Evolutionary conservation across 106 monocot genomes (phyloP), one percentile per base, ranked within the genome.

Genomic region (Dactylorhiza incarnata): DNA sequence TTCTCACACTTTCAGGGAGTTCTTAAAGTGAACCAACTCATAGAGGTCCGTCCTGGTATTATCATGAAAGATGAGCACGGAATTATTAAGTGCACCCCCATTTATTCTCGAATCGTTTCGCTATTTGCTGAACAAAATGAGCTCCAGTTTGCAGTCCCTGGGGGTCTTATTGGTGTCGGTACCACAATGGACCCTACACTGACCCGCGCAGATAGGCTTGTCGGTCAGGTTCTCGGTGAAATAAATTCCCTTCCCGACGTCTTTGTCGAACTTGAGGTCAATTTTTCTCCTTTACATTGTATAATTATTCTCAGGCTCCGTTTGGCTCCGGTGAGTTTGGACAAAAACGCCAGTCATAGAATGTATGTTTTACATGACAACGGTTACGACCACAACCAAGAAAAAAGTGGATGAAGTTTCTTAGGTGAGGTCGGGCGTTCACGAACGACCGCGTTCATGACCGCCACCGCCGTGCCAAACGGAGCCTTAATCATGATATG

Each of bases 181-280:
- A 93, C 95, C 47, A 93, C 95, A 26, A 96, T 96, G 95, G 95
- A 96, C 53, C 95, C 95, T 13, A 93, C 93, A 4, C 72, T 96
- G 59, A 96, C 95, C 44, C 83, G 93, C 23, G 93, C 93, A 44
- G 95, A 96, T 83, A 88, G 87, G 71, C 79, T 96, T 48, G 95
- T 96, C 3, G 95, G 95, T 50, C 95, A 96, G 85, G 93, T 96
- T 77, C 95, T 96, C 68, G 95, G 95, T 9, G 88, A 90, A 87
- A 87, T 93, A 74, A 93, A 93, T 26, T 89, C 95, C 2, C 82
- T 96, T 14, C 95, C 95, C 77, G 95, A 96, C 53, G 88, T 93
- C 17, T 96, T 87, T 85, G 87, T 89, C 13, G 95, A 96, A 77
- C 93, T 96, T n/a, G 95, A 96, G 93, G 93, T 92, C 46, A 58